Conservation (phyloP, 495 filamentous ascomycete genomes). For the Entonaema liquescens region DNA sequence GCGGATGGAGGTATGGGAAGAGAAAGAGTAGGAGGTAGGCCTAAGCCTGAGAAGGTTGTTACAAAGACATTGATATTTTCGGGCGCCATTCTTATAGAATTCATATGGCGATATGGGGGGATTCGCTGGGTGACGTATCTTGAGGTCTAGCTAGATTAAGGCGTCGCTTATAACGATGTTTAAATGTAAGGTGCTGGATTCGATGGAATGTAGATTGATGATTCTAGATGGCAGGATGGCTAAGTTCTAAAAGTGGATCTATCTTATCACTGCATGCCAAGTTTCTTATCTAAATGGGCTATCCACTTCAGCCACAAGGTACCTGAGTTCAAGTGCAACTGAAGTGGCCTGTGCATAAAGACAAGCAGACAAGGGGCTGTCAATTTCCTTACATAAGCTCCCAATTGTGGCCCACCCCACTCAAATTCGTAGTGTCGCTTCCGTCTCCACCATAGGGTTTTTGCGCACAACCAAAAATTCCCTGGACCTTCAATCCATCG, state of each 20-base stretch:
- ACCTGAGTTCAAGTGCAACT: neutral
- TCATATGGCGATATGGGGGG: neutral
- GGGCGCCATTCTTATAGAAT: constrained; percentile 47
- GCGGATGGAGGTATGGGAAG: constrained; percentile 73
- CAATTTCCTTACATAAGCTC: neutral
- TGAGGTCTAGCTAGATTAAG: neutral
- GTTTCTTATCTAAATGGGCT: neutral
- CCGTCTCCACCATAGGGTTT: constrained; percentile 47
- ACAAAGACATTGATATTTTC: constrained; percentile 80
- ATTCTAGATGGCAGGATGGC: neutral
- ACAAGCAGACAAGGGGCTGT: neutral
- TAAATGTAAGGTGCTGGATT: neutral
- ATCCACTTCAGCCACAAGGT: neutral
- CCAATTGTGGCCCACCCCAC: constrained; percentile 7
- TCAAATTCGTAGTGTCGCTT: constrained; percentile 36
- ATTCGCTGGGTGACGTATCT: neutral
- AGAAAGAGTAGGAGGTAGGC: constrained; percentile 78
- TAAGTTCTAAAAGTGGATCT: neutral
- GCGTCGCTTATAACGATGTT: neutral
- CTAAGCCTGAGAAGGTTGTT: constrained; percentile 82
- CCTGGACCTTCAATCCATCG: constrained; percentile 44
- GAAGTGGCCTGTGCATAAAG: neutral
- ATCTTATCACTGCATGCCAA: neutral
- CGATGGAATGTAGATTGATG: neutral
- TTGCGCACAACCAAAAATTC: constrained; percentile 50